Evolutionary conservation across 2,329 filamentous ascomycete species (phyloP), one percentile per base, ranked within the genome.

Genomic region (Diplodia mutila): DNA sequence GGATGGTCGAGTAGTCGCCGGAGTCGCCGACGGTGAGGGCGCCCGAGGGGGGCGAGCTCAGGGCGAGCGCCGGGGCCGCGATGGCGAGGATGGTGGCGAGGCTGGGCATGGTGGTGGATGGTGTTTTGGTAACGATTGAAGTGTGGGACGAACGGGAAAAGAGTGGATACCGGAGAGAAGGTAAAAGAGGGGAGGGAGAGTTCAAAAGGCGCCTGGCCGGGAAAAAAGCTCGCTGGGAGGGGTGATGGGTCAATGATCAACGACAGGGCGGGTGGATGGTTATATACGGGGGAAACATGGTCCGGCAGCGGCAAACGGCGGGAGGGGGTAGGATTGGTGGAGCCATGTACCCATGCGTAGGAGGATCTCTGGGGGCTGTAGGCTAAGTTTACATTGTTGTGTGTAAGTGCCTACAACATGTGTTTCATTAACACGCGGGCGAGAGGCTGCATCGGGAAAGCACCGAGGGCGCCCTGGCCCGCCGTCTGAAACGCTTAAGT

Each of bases 41-140:
- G n/a, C 84, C 84, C 1, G 76, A 73, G 1, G 84, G 84, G 11
- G 82, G 73, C 27, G 77, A 75, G 8, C 79, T 83, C 65, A 80
- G 75, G 29, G 72, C 69, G 23, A 61, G 65, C 18, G 27, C 65
- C 18, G 55, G 37, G 65, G 46, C 34, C 21, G 57, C 55, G 23
- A 67, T 32, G 49, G 55, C 55, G n/a, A 65, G 63, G 51, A 65
- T 23, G 39, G 48, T 53, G 27, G 37, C 29, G 25, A 65, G 61
- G 48, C 61, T 32, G 11, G 61, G 29, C 61, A 64, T 64, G 46
- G 39, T 39, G 42, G 27, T 64, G 8, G 59, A 27, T 9, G 29
- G 46, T 29, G 27, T 52, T 23, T 48, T 46, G 18, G 37, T 27
- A 34, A 37, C 55, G 34, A 48, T 34, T 37, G 53, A 52, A 5